Conservation (phyloP, 192 early-diverging fungal genomes). For the Entomortierella lignicola region DNA sequence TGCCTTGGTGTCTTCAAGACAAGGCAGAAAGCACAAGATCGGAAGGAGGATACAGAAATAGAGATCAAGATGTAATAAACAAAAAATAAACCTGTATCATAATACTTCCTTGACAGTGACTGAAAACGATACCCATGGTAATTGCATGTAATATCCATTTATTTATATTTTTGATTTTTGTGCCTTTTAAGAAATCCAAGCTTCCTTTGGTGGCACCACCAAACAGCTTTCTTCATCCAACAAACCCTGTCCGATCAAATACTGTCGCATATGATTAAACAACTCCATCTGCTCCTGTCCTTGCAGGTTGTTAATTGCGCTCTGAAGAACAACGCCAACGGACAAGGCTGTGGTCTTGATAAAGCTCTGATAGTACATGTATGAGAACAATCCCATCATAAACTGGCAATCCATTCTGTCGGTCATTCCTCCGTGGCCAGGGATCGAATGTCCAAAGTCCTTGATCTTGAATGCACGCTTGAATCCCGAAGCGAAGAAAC, state of each 20-base stretch:
- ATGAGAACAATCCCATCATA: conserved; percentile 94
- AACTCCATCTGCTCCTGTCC: conserved; percentile 53
- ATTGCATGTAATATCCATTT: too few relatives aligned
- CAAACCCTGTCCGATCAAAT: conserved; percentile 54
- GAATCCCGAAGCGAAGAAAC: conserved; percentile 97
- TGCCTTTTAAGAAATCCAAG: conserved; percentile 37
- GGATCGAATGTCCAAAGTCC: conserved; percentile 96
- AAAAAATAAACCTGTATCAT: neutral
- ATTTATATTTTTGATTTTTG: neutral
- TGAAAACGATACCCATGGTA: too few relatives aligned
- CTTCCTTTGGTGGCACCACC: conserved; percentile 46
- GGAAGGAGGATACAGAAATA: neutral
- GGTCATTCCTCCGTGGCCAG: conserved; percentile 97
- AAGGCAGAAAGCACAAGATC: conserved; percentile 7
- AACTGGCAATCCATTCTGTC: conserved; percentile 99
- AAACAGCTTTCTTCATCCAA: conserved; percentile 49
- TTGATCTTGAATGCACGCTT: conserved; percentile 98
- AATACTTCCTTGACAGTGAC: too few relatives aligned
- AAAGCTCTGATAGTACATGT: conserved; percentile 91
- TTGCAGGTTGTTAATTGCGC: conserved; percentile 43
- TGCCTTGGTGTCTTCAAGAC: conserved; percentile 14
- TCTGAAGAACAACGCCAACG: conserved; percentile 42
- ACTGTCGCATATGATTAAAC: conserved; percentile 54
- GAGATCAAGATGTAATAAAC: neutral
- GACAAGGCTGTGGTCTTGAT: conserved; percentile 68